Conservation (phyloP, 2,329 filamentous ascomycete species). For the Dryadomyces quercivorus region DNA sequence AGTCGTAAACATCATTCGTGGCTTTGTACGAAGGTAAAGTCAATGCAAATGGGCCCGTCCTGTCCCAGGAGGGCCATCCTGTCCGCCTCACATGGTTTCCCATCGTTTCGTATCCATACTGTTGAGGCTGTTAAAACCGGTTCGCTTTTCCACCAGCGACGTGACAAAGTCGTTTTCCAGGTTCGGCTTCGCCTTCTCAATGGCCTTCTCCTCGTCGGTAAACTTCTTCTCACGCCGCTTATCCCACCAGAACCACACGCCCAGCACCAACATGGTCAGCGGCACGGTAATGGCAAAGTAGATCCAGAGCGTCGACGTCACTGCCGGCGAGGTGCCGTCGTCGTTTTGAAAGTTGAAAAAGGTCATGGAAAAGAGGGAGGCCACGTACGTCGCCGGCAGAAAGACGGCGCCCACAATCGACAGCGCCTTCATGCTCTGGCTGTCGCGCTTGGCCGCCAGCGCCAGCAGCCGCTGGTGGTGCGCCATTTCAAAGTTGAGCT, state of each 20-base stretch:
- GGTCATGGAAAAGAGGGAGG: slow-evolving; percentile 53
- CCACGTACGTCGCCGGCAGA: slow-evolving; percentile 48
- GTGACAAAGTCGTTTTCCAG: slow-evolving; percentile 47
- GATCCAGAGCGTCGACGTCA: slow-evolving; percentile 45
- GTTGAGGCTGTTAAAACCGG: slow-evolving; percentile 27
- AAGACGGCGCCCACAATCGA: slow-evolving; percentile 52
- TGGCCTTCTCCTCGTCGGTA: slow-evolving; percentile 34
- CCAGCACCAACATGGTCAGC: slow-evolving; percentile 41
- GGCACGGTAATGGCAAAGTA: slow-evolving; percentile 52
- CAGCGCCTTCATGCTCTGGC: slow-evolving; percentile 53
- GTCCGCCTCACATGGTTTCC: slow-evolving; percentile 7
- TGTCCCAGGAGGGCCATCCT: too few species aligned
- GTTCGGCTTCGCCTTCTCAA: slow-evolving; percentile 40
- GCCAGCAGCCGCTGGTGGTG: slow-evolving; percentile 47
- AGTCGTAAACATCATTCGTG: not conserved
- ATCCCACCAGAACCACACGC: slow-evolving; percentile 43
- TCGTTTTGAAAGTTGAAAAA: slow-evolving; percentile 49
- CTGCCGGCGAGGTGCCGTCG: slow-evolving; percentile 14
- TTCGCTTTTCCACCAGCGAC: slow-evolving; percentile 39
- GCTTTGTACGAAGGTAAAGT: not conserved
- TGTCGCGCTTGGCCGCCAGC: slow-evolving; percentile 48
- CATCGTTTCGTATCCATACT: slow-evolving; percentile 10
- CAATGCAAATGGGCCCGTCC: not conserved
- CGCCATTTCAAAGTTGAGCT: slow-evolving; percentile 51
- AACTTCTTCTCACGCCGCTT: slow-evolving; percentile 35